These are phyloP conservation scores for Termitomyces sp. DNA, from an alignment of 768 basidiomycete species.

Conservation along the genomic window DNA sequence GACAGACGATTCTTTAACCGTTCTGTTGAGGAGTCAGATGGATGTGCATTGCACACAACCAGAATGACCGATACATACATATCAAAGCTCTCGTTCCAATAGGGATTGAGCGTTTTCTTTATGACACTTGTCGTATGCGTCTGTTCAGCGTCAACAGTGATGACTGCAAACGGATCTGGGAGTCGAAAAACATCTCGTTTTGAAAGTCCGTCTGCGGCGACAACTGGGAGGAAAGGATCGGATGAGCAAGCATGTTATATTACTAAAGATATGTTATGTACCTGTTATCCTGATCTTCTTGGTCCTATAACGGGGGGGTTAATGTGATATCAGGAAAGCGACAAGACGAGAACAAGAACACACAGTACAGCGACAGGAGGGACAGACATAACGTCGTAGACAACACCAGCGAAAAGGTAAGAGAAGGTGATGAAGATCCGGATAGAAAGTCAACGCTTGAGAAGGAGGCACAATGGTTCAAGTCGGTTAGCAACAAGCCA, in stretches of 20 bases:
- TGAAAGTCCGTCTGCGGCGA: slow-evolving; percentile 90
- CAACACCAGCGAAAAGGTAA: neutral
- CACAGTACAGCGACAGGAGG: slow-evolving; percentile 39
- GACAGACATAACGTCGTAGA: slow-evolving; percentile 35
- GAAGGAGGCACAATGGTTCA: neutral
- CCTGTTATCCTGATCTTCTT: slow-evolving; percentile 82
- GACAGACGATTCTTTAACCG: slow-evolving; percentile 96
- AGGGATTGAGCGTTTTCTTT: slow-evolving; percentile 91
- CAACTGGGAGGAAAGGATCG: slow-evolving; percentile 46
- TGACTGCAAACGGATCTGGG: slow-evolving; percentile 96
- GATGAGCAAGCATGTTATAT: neutral
- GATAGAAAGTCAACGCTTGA: neutral
- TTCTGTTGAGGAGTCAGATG: slow-evolving; percentile 38
- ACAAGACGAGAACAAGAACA: slow-evolving; percentile 19
- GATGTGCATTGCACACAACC: neutral
- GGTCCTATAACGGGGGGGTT: slow-evolving; percentile 26
- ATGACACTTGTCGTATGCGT: slow-evolving; percentile 96
- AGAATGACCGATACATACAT: slow-evolving; percentile 50
- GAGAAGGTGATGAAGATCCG: neutral
- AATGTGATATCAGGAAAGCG: neutral
- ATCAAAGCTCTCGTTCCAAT: slow-evolving; percentile 98
- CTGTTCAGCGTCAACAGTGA: slow-evolving; percentile 97
- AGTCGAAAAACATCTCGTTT: slow-evolving; percentile 96
- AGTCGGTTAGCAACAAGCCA: slow-evolving; percentile 1
- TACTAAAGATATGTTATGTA: slow-evolving; percentile 21